Percentiles rank a stretch among this genome's conserved stretches.
These are phyloP conservation scores for Acacia melanoxylon DNA, from an alignment of 306 rosid species.

Conservation along the genomic window DNA sequence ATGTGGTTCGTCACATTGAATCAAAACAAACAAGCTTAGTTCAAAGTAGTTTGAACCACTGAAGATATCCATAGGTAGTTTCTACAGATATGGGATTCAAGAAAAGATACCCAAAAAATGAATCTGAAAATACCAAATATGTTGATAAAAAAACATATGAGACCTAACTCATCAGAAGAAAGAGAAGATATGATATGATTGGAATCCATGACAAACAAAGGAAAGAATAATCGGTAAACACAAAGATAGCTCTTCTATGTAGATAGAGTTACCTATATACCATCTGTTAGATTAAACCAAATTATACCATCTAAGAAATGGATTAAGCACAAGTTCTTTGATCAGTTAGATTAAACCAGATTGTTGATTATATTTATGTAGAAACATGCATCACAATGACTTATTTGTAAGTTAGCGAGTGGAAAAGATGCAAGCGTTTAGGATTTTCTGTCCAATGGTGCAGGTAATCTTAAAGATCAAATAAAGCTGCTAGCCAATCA, in stretches of 20 bases:
- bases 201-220: not conserved
- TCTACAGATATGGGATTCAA: not conserved
- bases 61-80: not conserved
- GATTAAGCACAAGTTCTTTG: not conserved
- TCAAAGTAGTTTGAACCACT: constrained; percentile 7
- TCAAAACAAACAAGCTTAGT: constrained; percentile 26
- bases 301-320: too few species aligned
- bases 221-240: constrained; percentile 16
- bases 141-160: constrained; percentile 9
- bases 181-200: not conserved
- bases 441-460: not conserved
- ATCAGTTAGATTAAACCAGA: not conserved
- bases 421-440: not conserved
- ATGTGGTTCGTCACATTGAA: constrained; percentile 22
- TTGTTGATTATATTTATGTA: not conserved
- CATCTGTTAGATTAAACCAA: too few species aligned
- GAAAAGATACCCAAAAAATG: not conserved
- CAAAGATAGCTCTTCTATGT: not conserved
- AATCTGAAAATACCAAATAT: constrained; percentile 1
- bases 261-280: not conserved
- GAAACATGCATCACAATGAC: not conserved
- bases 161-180: constrained; percentile 5
- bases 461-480: not conserved
- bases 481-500: not conserved
- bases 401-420: not conserved